Conservation (phyloP, 306 rosid species). For the Vigna mungo region DNA sequence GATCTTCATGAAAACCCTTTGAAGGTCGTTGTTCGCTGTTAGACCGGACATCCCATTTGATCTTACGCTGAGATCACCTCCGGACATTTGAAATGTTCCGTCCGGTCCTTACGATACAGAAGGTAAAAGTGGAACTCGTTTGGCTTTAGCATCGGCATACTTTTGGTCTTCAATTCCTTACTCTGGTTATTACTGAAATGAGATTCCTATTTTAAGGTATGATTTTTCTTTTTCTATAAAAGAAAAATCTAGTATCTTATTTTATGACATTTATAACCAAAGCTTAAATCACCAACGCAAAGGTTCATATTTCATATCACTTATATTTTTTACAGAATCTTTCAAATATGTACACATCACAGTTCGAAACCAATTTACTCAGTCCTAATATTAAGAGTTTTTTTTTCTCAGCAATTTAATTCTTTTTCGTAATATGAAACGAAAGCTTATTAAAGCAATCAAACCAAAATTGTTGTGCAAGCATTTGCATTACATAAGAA, state of each 20-base stretch:
- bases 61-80: no score
- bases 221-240: no score
- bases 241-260: no score
- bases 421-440: slow-evolving; percentile 6
- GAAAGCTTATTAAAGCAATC: slow-evolving; percentile 19
- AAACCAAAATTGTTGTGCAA: not conserved
- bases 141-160: no score
- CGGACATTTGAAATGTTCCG: no score
- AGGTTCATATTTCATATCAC: not conserved
- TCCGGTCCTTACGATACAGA: no score
- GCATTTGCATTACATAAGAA: slow-evolving; percentile 27
- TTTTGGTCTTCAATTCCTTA: no score
- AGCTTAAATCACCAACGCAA: not conserved
- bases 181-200: not conserved
- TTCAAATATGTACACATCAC: not conserved
- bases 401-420: not conserved
- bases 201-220: no score
- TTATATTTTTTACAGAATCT: not conserved
- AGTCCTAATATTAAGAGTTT: not conserved
- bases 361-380: not conserved
- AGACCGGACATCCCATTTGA: no score
- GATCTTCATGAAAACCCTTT: no score
- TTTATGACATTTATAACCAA: not conserved
- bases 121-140: no score
- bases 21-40: no score